Evolutionary conservation across 352 stramenopile species (phyloP), one percentile per base, ranked within the genome.

Genomic region (Plasmopara halstedii): DNA sequence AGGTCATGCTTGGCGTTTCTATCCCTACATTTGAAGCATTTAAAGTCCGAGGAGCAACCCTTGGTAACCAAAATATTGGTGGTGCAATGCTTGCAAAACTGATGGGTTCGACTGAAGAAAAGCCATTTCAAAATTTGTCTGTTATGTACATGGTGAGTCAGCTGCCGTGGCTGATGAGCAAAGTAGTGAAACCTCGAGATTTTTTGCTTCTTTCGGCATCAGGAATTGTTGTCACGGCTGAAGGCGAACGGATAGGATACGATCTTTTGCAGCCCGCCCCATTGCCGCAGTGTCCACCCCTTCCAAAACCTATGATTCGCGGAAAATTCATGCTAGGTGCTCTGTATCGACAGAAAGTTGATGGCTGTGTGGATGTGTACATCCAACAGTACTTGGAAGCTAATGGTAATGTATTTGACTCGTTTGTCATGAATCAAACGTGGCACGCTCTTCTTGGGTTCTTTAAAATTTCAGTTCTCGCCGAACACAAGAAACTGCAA

Each of bases 1-100:
- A 86, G 29, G 56, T 83, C 42, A 83, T 86, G 71, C 73, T 78
- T 42, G 71, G 76, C 13, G 64, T 80, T 33, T 18, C 53, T 0
- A 52, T 58, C 2, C 59, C 60, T 2, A 61, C 69, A 8, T 73
- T 78, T 17, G 65, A 77, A 53, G 37, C 67, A 32, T 63, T 70
- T 9, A 45, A 62, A 51, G 39, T 71, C 7, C 74, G 59, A 3
- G 37, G 62, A 7, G 42, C 56, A 5, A 59, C 56, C 11, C 43
- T 65, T 5, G 56, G 46, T 10, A 56, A 59, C 10, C 47, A 58
- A 22, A 45, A 65, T 21, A 46, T 62, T 21, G 39, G 70, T 38
- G 63, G 59, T 25, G 65, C 65, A 36, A 66, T 85, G 56, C 66
- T 85, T 42, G 70, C 75, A 36, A 73, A 60, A 51, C 65, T 85